phyloP scores from a whole-genome alignment of 2,329 filamentous ascomycete species.

The Stagonosporopsis vannaccii region DNA sequence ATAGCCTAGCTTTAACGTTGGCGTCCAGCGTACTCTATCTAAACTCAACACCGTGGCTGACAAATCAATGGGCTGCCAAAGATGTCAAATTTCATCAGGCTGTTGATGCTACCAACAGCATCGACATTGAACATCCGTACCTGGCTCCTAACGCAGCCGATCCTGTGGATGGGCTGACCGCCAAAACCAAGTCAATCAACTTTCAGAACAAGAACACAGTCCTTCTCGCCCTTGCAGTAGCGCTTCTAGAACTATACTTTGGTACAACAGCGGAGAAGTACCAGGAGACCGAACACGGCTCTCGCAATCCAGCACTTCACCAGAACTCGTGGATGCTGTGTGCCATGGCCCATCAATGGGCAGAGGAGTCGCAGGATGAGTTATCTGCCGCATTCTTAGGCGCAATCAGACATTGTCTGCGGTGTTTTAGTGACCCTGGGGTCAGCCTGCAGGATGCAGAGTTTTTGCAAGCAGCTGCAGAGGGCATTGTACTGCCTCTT shows the following conservation, averaged over 20 bases:
- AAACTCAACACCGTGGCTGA: slow-evolving; percentile 48
- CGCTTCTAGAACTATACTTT: slow-evolving; percentile 48
- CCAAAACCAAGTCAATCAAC: slow-evolving; percentile 8
- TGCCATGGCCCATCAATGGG: slow-evolving; percentile 46
- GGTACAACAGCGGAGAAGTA: slow-evolving; percentile 44
- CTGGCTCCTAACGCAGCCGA: slow-evolving; percentile 27
- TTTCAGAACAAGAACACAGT: slow-evolving; percentile 47
- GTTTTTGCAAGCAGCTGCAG: slow-evolving; percentile 47
- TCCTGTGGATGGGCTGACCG: background rate
- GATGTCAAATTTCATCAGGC: slow-evolving; percentile 46
- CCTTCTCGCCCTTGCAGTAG: slow-evolving; percentile 44
- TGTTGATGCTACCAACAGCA: slow-evolving; percentile 20
- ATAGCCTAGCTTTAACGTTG: slow-evolving; percentile 46
- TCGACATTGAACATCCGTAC: slow-evolving; percentile 46
- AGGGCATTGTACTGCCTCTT: slow-evolving; percentile 47
- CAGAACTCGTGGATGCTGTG: slow-evolving; percentile 41
- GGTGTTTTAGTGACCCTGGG: slow-evolving; percentile 45
- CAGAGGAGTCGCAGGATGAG: slow-evolving; percentile 43
- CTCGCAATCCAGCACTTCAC: slow-evolving; percentile 21
- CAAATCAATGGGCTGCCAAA: slow-evolving; percentile 42
- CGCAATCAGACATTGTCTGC: slow-evolving; percentile 46
- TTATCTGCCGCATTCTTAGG: slow-evolving; percentile 46
- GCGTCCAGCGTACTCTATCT: slow-evolving; percentile 48
- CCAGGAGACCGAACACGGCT: slow-evolving; percentile 30
- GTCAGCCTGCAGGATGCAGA: slow-evolving; percentile 44